Percentiles rank a stretch among this genome's conserved stretches.
Conservation (phyloP, 352 stramenopile species). For the Phytophthora pisi region DNA sequence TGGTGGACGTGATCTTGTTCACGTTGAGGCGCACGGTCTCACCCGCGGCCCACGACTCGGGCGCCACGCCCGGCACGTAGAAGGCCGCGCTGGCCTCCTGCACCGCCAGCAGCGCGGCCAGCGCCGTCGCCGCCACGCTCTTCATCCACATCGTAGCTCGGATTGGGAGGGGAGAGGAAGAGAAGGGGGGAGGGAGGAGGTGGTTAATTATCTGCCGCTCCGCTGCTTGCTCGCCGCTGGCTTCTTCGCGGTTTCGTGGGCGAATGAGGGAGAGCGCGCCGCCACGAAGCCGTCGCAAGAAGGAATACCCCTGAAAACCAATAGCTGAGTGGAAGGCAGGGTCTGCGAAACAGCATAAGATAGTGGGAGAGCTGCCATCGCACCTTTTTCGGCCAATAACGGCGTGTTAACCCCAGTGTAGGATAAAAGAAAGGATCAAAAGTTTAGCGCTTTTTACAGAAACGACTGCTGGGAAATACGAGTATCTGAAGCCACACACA, state of each 20-base stretch:
- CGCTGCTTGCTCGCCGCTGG: constrained; percentile 3
- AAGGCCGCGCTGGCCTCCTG: constrained; percentile 59
- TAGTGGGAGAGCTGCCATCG: constrained; percentile 11
- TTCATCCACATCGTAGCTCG: constrained; percentile 39
- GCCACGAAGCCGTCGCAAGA: constrained; percentile 34
- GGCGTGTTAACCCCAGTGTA: constrained; percentile 4
- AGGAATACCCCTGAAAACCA: constrained; percentile 11
- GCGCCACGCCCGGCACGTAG: constrained; percentile 86
- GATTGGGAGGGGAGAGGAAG: constrained; percentile 10
- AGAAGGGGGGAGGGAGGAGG: not conserved
- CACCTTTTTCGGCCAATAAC: constrained; percentile 8
- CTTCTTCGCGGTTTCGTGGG: constrained; percentile 26
- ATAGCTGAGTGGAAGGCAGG: constrained; percentile 5
- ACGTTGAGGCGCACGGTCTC: constrained; percentile 94
- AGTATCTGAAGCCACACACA: no score
- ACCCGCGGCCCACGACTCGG: constrained; percentile 80
- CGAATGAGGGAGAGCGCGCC: constrained; percentile 16
- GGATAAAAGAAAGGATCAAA: no score
- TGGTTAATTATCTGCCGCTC: constrained; percentile 8
- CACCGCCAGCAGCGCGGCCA: constrained; percentile 29
- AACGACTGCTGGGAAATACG: no score
- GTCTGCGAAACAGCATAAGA: constrained; percentile 13
- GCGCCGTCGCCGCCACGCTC: constrained; percentile 31
- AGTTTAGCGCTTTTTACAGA: no score
- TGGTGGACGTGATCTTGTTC: constrained; percentile 98